Conservation (phyloP, 257 asterid species). For the Solanum clarkiae region DNA sequence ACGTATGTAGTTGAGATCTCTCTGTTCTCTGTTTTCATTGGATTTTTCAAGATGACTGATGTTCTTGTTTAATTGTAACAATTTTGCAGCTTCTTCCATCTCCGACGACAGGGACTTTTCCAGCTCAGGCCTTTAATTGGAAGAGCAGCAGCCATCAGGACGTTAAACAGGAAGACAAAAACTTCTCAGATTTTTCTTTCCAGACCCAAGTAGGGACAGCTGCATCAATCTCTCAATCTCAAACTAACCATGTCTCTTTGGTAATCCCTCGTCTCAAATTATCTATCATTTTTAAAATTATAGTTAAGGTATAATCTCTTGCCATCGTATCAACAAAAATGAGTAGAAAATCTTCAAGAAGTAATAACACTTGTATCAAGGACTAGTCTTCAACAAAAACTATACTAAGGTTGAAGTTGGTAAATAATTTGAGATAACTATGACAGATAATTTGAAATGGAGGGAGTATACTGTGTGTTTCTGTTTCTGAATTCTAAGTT, state of each 20-base stretch:
- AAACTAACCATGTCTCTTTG: conserved; percentile 1
- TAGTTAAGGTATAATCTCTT: background rate
- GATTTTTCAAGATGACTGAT: background rate
- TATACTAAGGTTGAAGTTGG: too few relatives aligned
- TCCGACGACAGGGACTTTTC: conserved; percentile 78
- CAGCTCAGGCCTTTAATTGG: conserved; percentile 42
- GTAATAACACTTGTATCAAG: background rate
- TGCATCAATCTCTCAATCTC: conserved; percentile 2
- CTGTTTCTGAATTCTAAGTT: background rate
- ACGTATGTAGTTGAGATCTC: conserved; percentile 18
- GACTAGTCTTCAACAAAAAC: too few relatives aligned
- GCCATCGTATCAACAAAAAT: background rate
- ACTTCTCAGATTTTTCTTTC: conserved; percentile 50
- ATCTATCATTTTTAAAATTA: background rate
- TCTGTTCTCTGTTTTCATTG: background rate
- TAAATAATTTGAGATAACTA: background rate
- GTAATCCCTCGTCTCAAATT: background rate
- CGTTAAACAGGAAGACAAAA: conserved; percentile 28
- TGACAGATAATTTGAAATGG: background rate
- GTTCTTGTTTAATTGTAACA: background rate
- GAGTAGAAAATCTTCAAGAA: background rate
- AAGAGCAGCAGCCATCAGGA: conserved; percentile 20
- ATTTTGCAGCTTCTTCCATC: conserved; percentile 68
- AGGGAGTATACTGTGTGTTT: background rate
- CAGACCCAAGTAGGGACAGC: conserved; percentile 15